Evolutionary conservation across 768 basidiomycete genomes (phyloP).

Genomic region (Calocybe gangraenosa): DNA sequence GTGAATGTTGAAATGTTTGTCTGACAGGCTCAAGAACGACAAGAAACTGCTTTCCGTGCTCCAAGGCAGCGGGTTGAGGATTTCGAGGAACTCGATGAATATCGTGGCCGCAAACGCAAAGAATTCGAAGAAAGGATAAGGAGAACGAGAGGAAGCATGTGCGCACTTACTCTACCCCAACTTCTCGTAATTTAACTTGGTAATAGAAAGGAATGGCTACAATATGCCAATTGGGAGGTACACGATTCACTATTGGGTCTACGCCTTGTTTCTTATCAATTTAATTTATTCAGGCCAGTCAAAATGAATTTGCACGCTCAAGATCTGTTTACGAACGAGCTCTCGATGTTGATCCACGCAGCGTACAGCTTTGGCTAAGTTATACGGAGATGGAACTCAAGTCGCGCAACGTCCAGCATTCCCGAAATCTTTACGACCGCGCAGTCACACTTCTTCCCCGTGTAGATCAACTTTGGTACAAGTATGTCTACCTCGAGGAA

Average conservation of each 20-base stretch:
- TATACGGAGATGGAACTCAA: conserved; percentile 99
- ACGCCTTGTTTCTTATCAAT: too few species aligned
- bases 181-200: not conserved
- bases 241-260: conserved; percentile 16
- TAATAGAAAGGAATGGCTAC: conserved; percentile 77
- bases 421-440: conserved; percentile 95
- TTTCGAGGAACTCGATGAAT: conserved; percentile 88
- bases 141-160: conserved; percentile 80
- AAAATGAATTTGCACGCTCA: conserved; percentile 94
- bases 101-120: conserved; percentile 85
- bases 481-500: conserved; percentile 98
- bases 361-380: conserved; percentile 87
- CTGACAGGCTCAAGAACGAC: conserved; percentile 88
- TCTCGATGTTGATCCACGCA: conserved; percentile 89
- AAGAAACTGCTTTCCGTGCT: conserved; percentile 87
- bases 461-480: conserved; percentile 98
- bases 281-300: conserved; percentile 55
- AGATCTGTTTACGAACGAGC: conserved; percentile 96
- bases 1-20: not conserved
- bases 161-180: conserved; percentile 19
- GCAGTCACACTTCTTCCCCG: conserved; percentile 95
- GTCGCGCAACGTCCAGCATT: conserved; percentile 94
- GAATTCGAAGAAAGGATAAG: conserved; percentile 91
- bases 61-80: conserved; percentile 96
- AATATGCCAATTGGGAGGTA: conserved; percentile 86